These are phyloP conservation scores for Leccinum glutinopallens DNA, from an alignment of 1,284 basidiomycete genomes.

Conservation along the genomic window DNA sequence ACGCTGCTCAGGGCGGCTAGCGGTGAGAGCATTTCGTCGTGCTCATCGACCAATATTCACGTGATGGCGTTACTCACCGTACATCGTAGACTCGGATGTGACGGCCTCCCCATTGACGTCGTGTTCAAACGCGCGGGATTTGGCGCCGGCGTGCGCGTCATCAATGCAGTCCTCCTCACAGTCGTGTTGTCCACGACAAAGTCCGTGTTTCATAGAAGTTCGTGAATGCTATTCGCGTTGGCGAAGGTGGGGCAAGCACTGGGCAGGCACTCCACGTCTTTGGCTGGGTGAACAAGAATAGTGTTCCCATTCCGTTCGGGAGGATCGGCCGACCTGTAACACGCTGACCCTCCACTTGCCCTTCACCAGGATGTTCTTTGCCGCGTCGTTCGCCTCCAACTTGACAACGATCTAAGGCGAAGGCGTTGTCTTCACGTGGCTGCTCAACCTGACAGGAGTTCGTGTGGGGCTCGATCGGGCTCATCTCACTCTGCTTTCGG, in stretches of 20 bases:
- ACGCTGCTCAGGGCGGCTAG: constrained; percentile 49
- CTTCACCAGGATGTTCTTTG: constrained; percentile 44
- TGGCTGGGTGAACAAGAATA: constrained; percentile 57
- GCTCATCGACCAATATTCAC: constrained; percentile 7
- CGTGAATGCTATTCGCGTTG: constrained; percentile 60
- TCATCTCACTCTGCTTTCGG: constrained; percentile 55
- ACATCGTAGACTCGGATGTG: constrained; percentile 43
- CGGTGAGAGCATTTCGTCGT: constrained; percentile 30
- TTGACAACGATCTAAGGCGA: constrained; percentile 58
- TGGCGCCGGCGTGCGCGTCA: constrained; percentile 55
- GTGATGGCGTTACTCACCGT: background rate
- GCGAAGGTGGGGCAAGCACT: constrained; percentile 43
- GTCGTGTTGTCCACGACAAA: constrained; percentile 64
- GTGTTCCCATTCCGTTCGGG: constrained; percentile 55
- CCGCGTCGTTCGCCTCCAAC: constrained; percentile 48
- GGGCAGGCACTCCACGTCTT: constrained; percentile 43
- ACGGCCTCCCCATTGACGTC: constrained; percentile 59
- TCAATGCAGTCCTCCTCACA: constrained; percentile 66
- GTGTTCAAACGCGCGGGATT: constrained; percentile 61
- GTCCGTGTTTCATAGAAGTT: constrained; percentile 65
- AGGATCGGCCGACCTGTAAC: background rate
- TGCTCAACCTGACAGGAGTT: constrained; percentile 70
- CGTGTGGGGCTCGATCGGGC: constrained; percentile 63
- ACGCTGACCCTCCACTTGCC: constrained; percentile 7
- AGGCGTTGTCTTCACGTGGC: constrained; percentile 57